Evolutionary conservation across 2,329 filamentous ascomycete genomes (phyloP), one percentile per base, ranked within the genome.

Genomic region (Penicillium sumatraense): DNA sequence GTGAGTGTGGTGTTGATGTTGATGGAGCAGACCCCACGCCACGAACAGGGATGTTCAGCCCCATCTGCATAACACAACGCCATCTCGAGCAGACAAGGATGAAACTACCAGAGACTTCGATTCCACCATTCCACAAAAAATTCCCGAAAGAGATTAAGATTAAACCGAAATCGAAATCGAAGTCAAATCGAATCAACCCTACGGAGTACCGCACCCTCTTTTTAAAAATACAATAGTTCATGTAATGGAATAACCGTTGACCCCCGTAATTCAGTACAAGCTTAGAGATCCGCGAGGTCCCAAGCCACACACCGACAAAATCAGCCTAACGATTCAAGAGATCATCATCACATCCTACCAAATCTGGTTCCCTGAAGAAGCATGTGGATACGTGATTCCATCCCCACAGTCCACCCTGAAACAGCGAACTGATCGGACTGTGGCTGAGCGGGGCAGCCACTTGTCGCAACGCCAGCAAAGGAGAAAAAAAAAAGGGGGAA

Each of bases 401-500:
- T 44, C 62, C 62, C 62, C 62, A 64, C 59, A 64, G 51, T 51
- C 46, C 56, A 63, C 50, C 47, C 59, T 64, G 62, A 64, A 64
- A 64, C 62, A 56, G 45, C 59, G 56, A 57, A 57, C 38, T 50
- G 55, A 59, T 56, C 58, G 35, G 40, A 49, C 51, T 63, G 60
- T 61, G 58, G 60, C 62, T 64, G 51, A 56, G 56, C 56, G 42
- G 42, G 42, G 42, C 41, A 9, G 21, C 20, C 20, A 24, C 40
- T 26, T 27, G 41, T 48, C 49, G 50, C 31, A 13, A 40, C 33
- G 38, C 38, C 38, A 51, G 35, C 35, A 27, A 27, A 35, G 35
- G n/a, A 49, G 38, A 56, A 48, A 51, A 54, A 54, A 58, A 57
- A 38, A 45, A 54, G 56, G 52, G 41, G 26, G 38, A 57, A 47